Evolutionary conservation across 2,329 filamentous ascomycete genomes (phyloP), one percentile per base, ranked within the genome.

Genomic region (Colletotrichum lentis): DNA sequence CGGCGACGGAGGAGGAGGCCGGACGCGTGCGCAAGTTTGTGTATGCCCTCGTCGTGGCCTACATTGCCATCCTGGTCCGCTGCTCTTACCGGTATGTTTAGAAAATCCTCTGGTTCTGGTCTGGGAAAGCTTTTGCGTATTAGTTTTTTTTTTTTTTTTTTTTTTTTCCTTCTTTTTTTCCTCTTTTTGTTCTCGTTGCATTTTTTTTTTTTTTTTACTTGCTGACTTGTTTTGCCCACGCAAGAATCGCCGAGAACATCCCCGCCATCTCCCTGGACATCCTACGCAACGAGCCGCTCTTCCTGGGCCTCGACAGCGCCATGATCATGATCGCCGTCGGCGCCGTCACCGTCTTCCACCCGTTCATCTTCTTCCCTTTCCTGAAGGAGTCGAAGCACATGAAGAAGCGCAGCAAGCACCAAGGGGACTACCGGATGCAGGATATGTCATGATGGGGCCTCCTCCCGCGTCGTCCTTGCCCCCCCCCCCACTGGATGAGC

Each of bases 291-390:
- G 71, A 72, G 49, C 58, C 64, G 6, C 53, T 47, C 6, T 72
- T 72, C 49, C 69, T 72, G 35, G 44, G 69, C 31, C 64, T 69
- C 50, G 71, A 72, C 59, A 64, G 69, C 52, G 47, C 56, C 22
- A 71, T 71, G 70, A 47, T 71, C 35, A 53, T 70, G 7, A 20
- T 70, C 10, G 58, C 70, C 20, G 47, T 68, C n/a, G 18, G 52
- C 3, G 12, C 35, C 3, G n/a, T 70, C 8, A 71, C 70, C 5
- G 11, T 52, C 3, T 57, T 70, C 59, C 70, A 71, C 43, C 70
- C 70, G 2, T 43, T 24, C n/a, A 50, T 56, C 43, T 71, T 63
- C 43, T 71, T 71, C 53, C 69, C 69, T 7, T 70, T 62, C 46
- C 35, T 70, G 4, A 52, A 35, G 16, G 27, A 35, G 8, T 52